Evolutionary conservation across 2,329 filamentous ascomycete species (phyloP), one percentile per base, ranked within the genome.

Genomic region (Saccharata proteae): DNA sequence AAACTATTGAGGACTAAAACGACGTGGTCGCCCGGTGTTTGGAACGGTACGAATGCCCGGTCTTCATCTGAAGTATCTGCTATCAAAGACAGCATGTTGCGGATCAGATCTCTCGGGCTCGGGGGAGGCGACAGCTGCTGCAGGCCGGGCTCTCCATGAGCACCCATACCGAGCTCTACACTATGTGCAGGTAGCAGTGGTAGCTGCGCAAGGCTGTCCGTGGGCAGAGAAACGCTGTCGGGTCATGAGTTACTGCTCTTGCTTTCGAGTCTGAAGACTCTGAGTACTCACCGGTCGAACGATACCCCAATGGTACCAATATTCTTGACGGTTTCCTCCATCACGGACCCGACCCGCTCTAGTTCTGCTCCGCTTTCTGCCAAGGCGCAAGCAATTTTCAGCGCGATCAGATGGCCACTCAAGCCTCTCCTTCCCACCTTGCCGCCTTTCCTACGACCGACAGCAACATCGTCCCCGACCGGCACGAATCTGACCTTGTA

Each of bases 61-160:
- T 56, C 52, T 10, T 31, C 32, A 30, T 56, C 52, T 6, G 40
- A 42, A 4, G 51, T 39, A 34, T 54, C 43, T 5, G 54, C 45
- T 4, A 55, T 38, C 4, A 56, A 41, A 27, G 54, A 46, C 2
- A 57, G 41, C 51, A 56, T 57, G 19, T 48, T 48, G 13, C 43
- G 43, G 4, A 48, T 48, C 6, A 57, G 42, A 13, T 38, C 43
- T 17, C 51, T 46, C 2, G 50, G 45, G 2, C 44, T 38, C 2
- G 52, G 52, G n/a, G 55, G 41, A 1, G 52, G 73, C 0, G 65
- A 66, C 12, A 75, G 48, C 48, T 70, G 71, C 44, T 58, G 61
- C 43, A 72, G 67, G 1, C 57, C 74, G 0, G 74, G 74, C 49
- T 80, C 74, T 44, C 77, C 77, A 47, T 80, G 75, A 10, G 72